A percentile compares a stretch with the other conserved stretches of the same genome.
phyloP scores from a whole-genome alignment of 2,329 filamentous ascomycete genomes.

The Corynespora cassiicola region DNA sequence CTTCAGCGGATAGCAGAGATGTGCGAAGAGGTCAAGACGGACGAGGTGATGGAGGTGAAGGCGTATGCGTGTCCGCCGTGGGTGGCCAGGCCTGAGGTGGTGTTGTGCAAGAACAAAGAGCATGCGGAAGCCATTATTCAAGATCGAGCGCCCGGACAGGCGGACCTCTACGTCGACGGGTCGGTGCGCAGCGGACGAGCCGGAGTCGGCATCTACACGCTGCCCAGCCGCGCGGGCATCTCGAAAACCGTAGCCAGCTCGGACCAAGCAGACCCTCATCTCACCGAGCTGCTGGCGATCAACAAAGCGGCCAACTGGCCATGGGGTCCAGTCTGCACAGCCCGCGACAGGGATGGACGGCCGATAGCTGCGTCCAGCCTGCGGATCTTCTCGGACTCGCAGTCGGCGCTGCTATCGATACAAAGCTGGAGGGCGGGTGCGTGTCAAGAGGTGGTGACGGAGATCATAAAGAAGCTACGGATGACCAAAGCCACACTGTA shows the following conservation, averaged over 20 bases:
- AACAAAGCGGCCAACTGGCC: constrained; percentile 6
- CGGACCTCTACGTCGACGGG: constrained; percentile 16
- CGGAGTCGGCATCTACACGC: constrained; percentile 14
- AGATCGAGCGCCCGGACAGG: constrained; percentile 14
- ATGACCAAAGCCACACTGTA: constrained; percentile 21
- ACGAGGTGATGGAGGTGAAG: constrained; percentile 19
- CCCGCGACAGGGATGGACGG: background rate
- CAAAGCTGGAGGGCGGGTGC: constrained; percentile 14
- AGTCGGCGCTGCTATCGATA: constrained; percentile 11
- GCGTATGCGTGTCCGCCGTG: constrained; percentile 18
- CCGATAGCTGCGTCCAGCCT: constrained; percentile 5
- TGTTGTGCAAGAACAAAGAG: constrained; percentile 12
- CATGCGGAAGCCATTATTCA: constrained; percentile 12
- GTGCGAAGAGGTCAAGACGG: constrained; percentile 14
- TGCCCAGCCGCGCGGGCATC: constrained; percentile 5
- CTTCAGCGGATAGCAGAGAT: constrained; percentile 18
- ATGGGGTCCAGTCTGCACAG: constrained; percentile 2
- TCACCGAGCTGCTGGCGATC: constrained; percentile 14
- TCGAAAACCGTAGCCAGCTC: constrained; percentile 14
- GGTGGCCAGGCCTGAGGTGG: constrained; percentile 17
- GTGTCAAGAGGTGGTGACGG: constrained; percentile 11
- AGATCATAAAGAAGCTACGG: constrained; percentile 15
- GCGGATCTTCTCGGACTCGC: constrained; percentile 10
- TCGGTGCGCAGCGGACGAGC: constrained; percentile 13
- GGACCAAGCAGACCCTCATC: constrained; percentile 9